Percentiles rank a stretch among this genome's conserved stretches.
phyloP scores from a whole-genome alignment of 495 filamentous ascomycete genomes.

The Pseudotulostoma volvatum region DNA sequence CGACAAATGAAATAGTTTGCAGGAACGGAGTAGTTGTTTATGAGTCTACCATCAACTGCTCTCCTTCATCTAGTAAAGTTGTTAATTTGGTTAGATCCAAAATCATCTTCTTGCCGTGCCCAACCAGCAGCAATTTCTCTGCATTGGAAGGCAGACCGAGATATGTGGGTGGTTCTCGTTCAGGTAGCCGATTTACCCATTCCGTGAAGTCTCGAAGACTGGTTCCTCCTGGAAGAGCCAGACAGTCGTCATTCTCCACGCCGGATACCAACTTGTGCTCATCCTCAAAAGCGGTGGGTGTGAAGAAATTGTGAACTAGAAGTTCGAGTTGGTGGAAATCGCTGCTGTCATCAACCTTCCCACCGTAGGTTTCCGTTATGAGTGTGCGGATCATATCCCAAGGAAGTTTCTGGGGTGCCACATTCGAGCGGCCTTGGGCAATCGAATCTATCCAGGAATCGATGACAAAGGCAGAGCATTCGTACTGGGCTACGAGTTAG shows the following conservation, averaged over 20 bases:
- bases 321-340: conserved; percentile 59
- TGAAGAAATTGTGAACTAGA: conserved; percentile 64
- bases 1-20: no score
- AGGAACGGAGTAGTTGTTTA: no score
- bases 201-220: conserved; percentile 70
- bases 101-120: conserved; percentile 74
- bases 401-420: conserved; percentile 81
- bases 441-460: conserved; percentile 84
- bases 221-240: conserved; percentile 64
- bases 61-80: conserved; percentile 79
- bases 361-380: conserved; percentile 86
- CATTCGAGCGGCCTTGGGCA: conserved; percentile 71
- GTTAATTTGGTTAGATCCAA: conserved; percentile 68
- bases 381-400: conserved; percentile 95
- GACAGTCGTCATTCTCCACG: conserved; percentile 39
- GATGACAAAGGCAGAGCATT: conserved; percentile 90
- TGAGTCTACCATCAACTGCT: conserved; percentile 69
- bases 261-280: conserved; percentile 73
- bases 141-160: conserved; percentile 92
- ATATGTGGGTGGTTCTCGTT: conserved; percentile 92
- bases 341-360: conserved; percentile 87
- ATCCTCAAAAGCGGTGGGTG: conserved; percentile 75
- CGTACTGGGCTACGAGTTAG: conserved; percentile 49
- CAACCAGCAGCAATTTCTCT: conserved; percentile 86
- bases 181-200: conserved; percentile 84